Evolutionary conservation across 164 flowering plant genomes (phyloP).

Genomic region (Vitis riparia): DNA sequence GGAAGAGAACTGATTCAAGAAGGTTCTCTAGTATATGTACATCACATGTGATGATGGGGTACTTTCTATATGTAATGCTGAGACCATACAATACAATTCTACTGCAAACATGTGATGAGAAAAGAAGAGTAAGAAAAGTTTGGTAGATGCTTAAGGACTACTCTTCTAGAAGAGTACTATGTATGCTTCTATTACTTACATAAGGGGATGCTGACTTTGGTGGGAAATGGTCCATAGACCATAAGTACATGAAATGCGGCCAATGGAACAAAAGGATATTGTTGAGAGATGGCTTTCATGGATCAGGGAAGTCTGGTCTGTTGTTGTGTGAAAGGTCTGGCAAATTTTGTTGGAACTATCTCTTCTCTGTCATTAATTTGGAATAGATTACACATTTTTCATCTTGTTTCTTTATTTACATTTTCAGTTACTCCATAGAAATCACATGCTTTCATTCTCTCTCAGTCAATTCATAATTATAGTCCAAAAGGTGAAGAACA

Average conservation of each 20-base stretch:
- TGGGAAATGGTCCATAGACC: slow-evolving; percentile 14
- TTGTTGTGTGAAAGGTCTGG: neutral
- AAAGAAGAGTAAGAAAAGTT: too few relatives aligned
- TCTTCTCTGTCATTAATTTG: neutral
- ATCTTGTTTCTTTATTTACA: neutral
- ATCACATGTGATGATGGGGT: too few relatives aligned
- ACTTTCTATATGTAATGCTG: too few relatives aligned
- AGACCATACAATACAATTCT: too few relatives aligned
- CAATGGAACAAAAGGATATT: neutral
- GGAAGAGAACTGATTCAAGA: too few relatives aligned
- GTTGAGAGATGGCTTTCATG: slow-evolving; percentile 35
- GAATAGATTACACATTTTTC: neutral
- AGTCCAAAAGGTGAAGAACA: too few relatives aligned
- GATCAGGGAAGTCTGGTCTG: neutral
- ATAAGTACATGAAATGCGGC: neutral
- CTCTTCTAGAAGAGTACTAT: slow-evolving; percentile 18
- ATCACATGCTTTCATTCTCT: neutral
- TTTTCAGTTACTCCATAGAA: neutral
- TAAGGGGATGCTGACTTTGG: neutral
- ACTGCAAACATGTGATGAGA: too few relatives aligned
- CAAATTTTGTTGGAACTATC: neutral
- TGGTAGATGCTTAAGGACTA: neutral
- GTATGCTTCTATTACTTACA: neutral
- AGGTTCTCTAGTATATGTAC: too few relatives aligned
- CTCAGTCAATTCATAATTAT: too few relatives aligned